These are phyloP conservation scores for Alliaria petiolata DNA, from an alignment of 345 rosid genomes.

Conservation along the genomic window DNA sequence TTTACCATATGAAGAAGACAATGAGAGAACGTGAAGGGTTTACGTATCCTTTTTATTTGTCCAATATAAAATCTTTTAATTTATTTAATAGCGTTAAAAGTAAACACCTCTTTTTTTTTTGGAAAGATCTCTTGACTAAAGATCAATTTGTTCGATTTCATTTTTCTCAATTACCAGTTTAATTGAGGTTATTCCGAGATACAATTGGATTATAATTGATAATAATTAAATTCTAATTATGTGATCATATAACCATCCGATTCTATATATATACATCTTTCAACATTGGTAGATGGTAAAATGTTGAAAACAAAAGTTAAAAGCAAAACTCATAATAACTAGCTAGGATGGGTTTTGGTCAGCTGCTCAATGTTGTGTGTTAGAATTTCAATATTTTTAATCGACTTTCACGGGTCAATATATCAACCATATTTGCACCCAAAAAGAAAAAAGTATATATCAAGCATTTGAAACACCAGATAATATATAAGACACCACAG, in stretches of 20 bases:
- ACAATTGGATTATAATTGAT: background rate
- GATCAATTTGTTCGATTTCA: background rate
- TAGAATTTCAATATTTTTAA: background rate
- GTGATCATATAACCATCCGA: background rate
- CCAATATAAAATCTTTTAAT: background rate
- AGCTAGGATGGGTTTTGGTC: background rate
- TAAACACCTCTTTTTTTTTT: background rate
- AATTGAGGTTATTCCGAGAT: background rate
- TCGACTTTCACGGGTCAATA: conserved; percentile 23
- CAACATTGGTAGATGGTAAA: background rate
- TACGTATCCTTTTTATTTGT: background rate
- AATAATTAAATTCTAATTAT: background rate
- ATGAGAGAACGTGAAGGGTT: background rate
- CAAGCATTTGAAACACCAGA: background rate
- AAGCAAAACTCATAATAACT: background rate
- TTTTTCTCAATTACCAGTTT: background rate
- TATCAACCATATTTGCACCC: background rate
- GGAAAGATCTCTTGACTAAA: conserved; percentile 6
- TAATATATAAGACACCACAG: no score
- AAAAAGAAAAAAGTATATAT: no score
- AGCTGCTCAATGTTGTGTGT: background rate
- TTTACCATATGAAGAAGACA: conserved; percentile 19
- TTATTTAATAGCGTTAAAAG: background rate
- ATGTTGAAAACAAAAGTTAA: background rate
- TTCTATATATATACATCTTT: background rate